phyloP scores from a whole-genome alignment of 2,329 filamentous ascomycete genomes.

The Eurotiales sp. region DNA sequence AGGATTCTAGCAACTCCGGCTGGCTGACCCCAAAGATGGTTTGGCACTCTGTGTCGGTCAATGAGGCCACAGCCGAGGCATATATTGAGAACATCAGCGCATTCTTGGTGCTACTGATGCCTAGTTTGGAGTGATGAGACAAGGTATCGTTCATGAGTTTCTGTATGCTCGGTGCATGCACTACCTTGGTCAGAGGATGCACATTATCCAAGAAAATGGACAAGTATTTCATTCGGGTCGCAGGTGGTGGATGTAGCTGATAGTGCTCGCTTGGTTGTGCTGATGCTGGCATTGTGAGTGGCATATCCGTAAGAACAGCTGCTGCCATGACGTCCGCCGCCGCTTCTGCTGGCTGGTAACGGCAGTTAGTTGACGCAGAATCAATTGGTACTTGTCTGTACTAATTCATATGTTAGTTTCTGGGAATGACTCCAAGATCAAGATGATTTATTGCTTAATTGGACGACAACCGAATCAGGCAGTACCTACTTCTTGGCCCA shows the following conservation, averaged over 20 bases:
- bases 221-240: neutral
- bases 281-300: neutral
- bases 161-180: neutral
- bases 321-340: neutral
- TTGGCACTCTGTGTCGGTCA: neutral
- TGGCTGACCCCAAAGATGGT: neutral
- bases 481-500: constrained; percentile 2
- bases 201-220: neutral
- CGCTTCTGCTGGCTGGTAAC: neutral
- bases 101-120: neutral
- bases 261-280: neutral
- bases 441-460: no score
- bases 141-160: neutral
- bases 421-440: no score
- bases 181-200: neutral
- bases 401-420: no score
- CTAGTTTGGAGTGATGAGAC: neutral
- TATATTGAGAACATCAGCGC: neutral
- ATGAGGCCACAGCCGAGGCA: neutral
- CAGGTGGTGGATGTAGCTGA: neutral
- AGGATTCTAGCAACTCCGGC: neutral
- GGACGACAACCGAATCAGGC: no score
- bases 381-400: neutral
- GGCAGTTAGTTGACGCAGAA: neutral
- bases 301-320: neutral